Base-by-base conservation (phyloP, 2,329 filamentous ascomycete species). In the Orbilia blumenaviensis region DNA sequence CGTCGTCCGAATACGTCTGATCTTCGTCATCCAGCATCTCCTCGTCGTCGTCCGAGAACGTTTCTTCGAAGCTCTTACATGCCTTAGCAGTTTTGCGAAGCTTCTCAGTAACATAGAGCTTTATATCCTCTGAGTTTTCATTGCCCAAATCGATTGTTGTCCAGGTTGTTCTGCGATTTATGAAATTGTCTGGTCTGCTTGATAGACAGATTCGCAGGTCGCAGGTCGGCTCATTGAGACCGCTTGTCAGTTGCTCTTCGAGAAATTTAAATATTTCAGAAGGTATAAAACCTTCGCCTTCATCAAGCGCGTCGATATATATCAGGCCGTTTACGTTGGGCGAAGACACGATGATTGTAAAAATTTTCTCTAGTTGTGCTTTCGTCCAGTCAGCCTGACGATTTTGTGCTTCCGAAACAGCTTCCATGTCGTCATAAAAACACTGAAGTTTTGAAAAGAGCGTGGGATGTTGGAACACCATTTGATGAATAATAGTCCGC, bases 401-500 rank as follows among this genome's bases (percentile, higher is more conserved):
- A 3, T 23, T 25, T 16, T 14, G 42, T 1, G 42, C 21, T 23
- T 10, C 42, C 18, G 10, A 9, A 10, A 3, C 8, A 46, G 7
- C 1, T 23, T 46, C 25, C 18, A 10, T 46, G 10, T 23, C 42
- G 16, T 7, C 14, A 25, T 23, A 46, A n/a, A 46, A 46, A 5
- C 18, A n/a, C 18, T 14, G 4, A 9, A 46, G 18, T 3, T 46
- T 46, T 25, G 42, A 46, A 46, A 46, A 10, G 2, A 10, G 3
- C 48, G n/a, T n/a, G 5, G 21, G 48, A 9, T 54, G 23, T 34
- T 54, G 48, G 14, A 25, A 54, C 8, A 54, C 16, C 12, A 78
- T 67, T 32, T 78, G 56, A 18, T 66, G 73, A 1, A 78, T 46
- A n/a, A 78, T 32, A 8, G 75, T 75, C 21, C 56, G 75, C 12